phyloP scores from a whole-genome alignment of 192 early-diverging fungal species.

The Chytriomyces sp. region DNA sequence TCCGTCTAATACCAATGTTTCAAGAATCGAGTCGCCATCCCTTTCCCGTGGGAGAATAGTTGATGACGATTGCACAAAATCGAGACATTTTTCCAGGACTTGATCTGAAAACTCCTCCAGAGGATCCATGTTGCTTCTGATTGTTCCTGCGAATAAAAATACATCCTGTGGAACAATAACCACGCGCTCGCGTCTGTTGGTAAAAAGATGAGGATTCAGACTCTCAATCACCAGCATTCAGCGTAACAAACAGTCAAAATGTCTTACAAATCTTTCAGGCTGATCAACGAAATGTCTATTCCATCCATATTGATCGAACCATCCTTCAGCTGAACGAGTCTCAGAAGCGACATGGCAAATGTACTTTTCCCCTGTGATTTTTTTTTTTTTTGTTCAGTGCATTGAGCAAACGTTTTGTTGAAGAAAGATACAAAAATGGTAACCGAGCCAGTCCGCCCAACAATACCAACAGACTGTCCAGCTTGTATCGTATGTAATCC shows the following conservation, averaged over 20 bases:
- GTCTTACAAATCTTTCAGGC: constrained; percentile 69
- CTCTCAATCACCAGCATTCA: constrained; percentile 3
- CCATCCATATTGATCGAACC: constrained; percentile 65
- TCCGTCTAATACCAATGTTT: constrained; percentile 71
- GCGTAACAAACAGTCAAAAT: constrained; percentile 41
- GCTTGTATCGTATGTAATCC: constrained; percentile 21
- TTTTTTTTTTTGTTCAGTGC: not conserved
- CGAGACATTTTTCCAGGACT: constrained; percentile 29
- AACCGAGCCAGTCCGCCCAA: constrained; percentile 52
- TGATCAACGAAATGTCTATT: constrained; percentile 66
- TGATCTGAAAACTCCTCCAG: constrained; percentile 47
- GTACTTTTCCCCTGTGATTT: constrained; percentile 51
- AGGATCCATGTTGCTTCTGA: constrained; percentile 55
- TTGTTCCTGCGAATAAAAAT: constrained; percentile 55
- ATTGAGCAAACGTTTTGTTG: not conserved
- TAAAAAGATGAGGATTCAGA: constrained; percentile 67
- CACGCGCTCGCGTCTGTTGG: constrained; percentile 52
- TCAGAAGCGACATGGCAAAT: constrained; percentile 74
- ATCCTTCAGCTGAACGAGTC: constrained; percentile 50
- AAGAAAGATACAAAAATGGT: constrained; percentile 55
- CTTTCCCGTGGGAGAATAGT: constrained; percentile 47
- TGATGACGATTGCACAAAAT: constrained; percentile 1
- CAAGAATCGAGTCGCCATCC: constrained; percentile 63
- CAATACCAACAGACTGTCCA: constrained; percentile 39
- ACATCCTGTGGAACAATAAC: constrained; percentile 62